Base-by-base conservation (phyloP, 1,139 yeast genomes). In the Yamadazyma oceani region DNA sequence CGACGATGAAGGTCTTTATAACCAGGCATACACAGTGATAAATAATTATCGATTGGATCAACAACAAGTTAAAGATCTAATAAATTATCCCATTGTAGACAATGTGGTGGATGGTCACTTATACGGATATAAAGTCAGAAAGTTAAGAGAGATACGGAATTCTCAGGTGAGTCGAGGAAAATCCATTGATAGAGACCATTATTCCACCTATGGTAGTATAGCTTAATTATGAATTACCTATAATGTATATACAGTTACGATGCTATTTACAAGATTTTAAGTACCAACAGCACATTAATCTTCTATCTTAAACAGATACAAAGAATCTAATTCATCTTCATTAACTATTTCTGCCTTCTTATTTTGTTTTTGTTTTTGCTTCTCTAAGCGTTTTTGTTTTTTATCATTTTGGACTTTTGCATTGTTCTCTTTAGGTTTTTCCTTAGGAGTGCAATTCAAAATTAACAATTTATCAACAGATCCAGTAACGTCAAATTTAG, bases 41-140 rank as follows among this genome's bases (percentile, higher is more conserved):
- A 69, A 66, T 41, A 71, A 66, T 49, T 70, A 69, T 44, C 59
- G 66, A 28, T 48, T 71, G 32, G 69, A 69, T 37, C 73, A 66
- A 43, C 35, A 40, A 1, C 65, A 65, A 31, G 63, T 69, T 22
- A 64, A 65, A 38, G 44, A 51, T 34, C 37, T 70, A 33, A 50
- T 71, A 28, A 69, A 70, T 41, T 71, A 71, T 44, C 77, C 76
- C 1, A 67, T 70, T 17, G 74, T 69, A 7, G 76, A 70, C 38
- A 74, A 69, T 41, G 54, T 69, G 35, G 58, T 71, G 6, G 61
- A 54, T 30, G 68, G 75, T 15, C 77, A 71, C 51, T 59, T 54
- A 17, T 70, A 62, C 50, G 75, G 77, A 3, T 70, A 60, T 48
- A 68, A 68, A 44, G 75, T 71, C 6, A 62, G 62, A 37, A 64